Evolutionary conservation across 495 filamentous ascomycete species (phyloP), one percentile per base, ranked within the genome.

Genomic region (Annulohypoxylon maeteangense): DNA sequence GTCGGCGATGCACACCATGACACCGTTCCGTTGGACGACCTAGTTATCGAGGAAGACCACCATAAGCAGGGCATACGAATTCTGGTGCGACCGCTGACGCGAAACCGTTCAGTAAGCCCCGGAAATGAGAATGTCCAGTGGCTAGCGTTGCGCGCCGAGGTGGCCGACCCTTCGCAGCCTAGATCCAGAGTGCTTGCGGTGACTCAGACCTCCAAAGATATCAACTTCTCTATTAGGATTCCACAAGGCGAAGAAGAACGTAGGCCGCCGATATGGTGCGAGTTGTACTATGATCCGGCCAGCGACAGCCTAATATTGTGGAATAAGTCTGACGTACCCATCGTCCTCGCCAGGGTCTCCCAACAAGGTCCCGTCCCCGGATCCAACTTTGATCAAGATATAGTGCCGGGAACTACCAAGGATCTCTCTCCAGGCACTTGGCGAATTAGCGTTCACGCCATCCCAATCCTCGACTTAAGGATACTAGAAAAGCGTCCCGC

Each of bases 161-260:
- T 82, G 16, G 78, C 78, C 4, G 76, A 81, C 36, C 70, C 76
- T 50, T 78, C 80, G 57, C 77, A 82, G 61, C 75, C 81, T 20
- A 74, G 72, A 56, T 82, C 82, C 69, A 81, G 78, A 71, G 83
- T 85, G 25, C 70, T 85, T 22, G 83, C 83, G 7, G 83, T 85
- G 47, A 83, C 81, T 40, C 83, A 85, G 70, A 85, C 83, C 2
- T 73, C 76, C 6, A 76, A 80, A 55, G 82, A 85, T 57, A 81
- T 85, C 76, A 84, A 81, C 40, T 85, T 83, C 67, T 82, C 83
- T 4, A 81, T 85, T 64, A 79, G 78, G 45, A 83, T 85, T 42
- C 82, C 82, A 1, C 74, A 78, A 75, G 78, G 75, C n/a, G 74
- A 80, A 31, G 74, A 78, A 29, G 78, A 74, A 25, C 71, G 56